Evolutionary conservation across 176 grass and related monocot species (phyloP), one percentile per base, ranked within the genome.

Genomic region (Carex cristatella): DNA sequence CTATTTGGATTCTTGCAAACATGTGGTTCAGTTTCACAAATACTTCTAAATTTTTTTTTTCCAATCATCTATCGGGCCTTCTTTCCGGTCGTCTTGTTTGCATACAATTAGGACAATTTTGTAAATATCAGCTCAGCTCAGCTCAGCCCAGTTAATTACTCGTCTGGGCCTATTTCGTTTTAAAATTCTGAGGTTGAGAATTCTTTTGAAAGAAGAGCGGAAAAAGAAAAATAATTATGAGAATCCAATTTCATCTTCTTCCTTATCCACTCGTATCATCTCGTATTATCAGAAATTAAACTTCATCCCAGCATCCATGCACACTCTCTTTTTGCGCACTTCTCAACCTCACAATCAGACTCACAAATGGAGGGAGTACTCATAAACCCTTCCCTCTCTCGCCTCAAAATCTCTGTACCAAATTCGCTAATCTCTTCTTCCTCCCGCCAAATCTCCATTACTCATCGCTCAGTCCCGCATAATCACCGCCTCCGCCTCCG

Each of bases 381-480:
- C 65, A 91, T 88, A 82, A 92, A 90, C 56, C 96, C 89, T 42
- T 95, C 93, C 65, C 93, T 95, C 66, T 98, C 93, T 55, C 93
- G 91, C 40, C 88, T 91, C 79, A 94, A 91, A 10, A 81, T 90
- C 55, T 88, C 18, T 38, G 28, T 18, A 8, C 33, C 16, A 83
- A 87, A 33, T 33, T 9, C 38, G 37, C 33, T 61, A 86, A 70
- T 70, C 16, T 69, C 63, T 61, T 18, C 80, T n/a, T 54, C 55
- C 6, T 71, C 64, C 61, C 9, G 77, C 14, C 19, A 66, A 19
- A 3, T 65, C 38, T 77, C 8, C 54, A 48, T 57, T 15, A 68
- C n/a, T 59, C 53, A 54, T 4, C 69, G 75, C 70, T 14, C 82
- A 27, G 75, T 81, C 55, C 54, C 53, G 10, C 87, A 62, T 75